Conservation (phyloP, 2,329 filamentous ascomycete genomes). For the Paecilomyces niveus region DNA sequence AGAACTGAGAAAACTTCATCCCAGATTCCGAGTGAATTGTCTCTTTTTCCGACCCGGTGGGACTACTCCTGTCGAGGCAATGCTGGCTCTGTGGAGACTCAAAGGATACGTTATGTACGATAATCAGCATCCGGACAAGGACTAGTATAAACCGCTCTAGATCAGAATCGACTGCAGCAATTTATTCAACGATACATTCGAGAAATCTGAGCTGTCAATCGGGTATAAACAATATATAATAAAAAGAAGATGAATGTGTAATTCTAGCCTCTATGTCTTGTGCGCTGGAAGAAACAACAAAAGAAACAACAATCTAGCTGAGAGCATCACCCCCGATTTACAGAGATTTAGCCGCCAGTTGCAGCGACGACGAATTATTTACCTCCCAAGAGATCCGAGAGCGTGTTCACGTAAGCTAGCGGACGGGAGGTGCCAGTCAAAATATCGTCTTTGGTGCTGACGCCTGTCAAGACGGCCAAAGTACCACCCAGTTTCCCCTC, state of each 20-base stretch:
- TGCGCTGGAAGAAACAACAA: background rate
- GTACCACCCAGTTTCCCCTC: conserved; percentile 88
- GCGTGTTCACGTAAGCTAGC: conserved; percentile 72
- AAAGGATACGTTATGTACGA: conserved; percentile 21
- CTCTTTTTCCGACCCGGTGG: conserved; percentile 30
- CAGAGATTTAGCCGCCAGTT: background rate
- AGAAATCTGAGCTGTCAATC: background rate
- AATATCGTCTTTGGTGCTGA: conserved; percentile 73
- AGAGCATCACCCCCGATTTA: background rate
- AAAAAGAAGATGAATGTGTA: background rate
- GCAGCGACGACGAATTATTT: background rate
- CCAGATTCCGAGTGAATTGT: conserved; percentile 23
- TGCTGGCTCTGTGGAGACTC: conserved; percentile 34
- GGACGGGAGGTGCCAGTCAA: conserved; percentile 70
- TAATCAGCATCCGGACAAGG: conserved; percentile 2
- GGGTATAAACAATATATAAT: background rate
- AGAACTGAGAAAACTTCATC: conserved; percentile 17
- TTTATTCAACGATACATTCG: background rate
- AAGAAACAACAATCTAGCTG: background rate
- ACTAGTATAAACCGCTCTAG: conserved; percentile 7
- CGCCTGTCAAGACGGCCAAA: conserved; percentile 82
- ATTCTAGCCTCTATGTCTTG: conserved; percentile 2
- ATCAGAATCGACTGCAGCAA: background rate
- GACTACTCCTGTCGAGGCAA: conserved; percentile 18
- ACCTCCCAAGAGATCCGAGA: conserved; percentile 62